These are phyloP conservation scores for Tarenaya hassleriana DNA, from an alignment of 345 rosid species.

Conservation along the genomic window DNA sequence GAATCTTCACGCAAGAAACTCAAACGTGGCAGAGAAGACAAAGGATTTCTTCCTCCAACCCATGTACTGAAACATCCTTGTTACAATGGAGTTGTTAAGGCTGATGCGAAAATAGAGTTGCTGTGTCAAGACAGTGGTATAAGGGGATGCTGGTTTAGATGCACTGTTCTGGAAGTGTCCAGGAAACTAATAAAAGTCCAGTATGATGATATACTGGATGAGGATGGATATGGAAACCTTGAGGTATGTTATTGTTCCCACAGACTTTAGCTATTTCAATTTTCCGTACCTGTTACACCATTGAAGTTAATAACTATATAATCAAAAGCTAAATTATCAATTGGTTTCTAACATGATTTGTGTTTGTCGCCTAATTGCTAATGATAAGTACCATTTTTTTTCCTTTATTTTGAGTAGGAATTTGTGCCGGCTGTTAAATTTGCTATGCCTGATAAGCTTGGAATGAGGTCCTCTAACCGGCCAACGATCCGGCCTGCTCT, in stretches of 20 bases:
- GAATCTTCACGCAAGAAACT: slow-evolving; percentile 40
- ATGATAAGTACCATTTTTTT: neutral
- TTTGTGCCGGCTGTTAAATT: slow-evolving; percentile 72
- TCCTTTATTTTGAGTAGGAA: slow-evolving; percentile 47
- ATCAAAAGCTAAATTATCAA: too few relatives aligned
- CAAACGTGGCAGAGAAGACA: slow-evolving; percentile 43
- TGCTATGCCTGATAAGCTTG: slow-evolving; percentile 75
- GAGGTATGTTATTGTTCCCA: slow-evolving; percentile 86
- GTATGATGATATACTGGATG: slow-evolving; percentile 85
- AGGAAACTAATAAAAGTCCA: slow-evolving; percentile 66
- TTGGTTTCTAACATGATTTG: neutral
- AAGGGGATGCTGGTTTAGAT: slow-evolving; percentile 97
- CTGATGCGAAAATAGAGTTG: slow-evolving; percentile 68
- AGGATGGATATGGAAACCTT: slow-evolving; percentile 70
- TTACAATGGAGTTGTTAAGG: slow-evolving; percentile 33
- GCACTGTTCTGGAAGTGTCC: slow-evolving; percentile 62
- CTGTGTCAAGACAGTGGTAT: slow-evolving; percentile 96
- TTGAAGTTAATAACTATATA: too few relatives aligned
- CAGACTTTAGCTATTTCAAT: too few relatives aligned
- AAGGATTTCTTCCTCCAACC: slow-evolving; percentile 47
- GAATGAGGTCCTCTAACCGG: slow-evolving; percentile 67
- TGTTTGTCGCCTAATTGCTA: slow-evolving; percentile 12
- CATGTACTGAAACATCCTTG: slow-evolving; percentile 37
- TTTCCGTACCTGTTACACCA: too few relatives aligned
- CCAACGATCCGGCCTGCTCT: slow-evolving; percentile 68